These are phyloP conservation scores for Trichoderma polysporum DNA, from an alignment of 2,329 filamentous ascomycete genomes.

Conservation along the genomic window DNA sequence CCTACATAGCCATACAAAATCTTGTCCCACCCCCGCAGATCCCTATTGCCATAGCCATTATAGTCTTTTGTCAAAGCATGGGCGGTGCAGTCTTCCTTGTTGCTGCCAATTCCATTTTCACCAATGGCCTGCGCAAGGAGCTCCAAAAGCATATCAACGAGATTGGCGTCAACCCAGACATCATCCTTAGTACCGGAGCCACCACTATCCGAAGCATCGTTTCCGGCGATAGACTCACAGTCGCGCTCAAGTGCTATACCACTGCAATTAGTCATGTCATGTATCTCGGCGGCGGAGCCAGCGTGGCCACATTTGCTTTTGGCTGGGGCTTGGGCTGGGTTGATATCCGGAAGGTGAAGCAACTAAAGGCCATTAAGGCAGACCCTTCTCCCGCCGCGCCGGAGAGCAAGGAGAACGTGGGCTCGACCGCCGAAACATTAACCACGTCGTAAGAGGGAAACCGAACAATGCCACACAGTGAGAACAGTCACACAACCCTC, in stretches of 20 bases:
- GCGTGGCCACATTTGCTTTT: neutral
- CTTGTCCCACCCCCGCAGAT: constrained; percentile 44
- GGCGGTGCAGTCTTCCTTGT: constrained; percentile 50
- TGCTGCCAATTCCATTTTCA: neutral
- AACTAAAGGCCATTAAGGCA: neutral
- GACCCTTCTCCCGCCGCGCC: neutral
- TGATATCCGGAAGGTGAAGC: neutral
- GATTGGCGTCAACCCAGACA: neutral
- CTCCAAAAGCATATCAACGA: neutral
- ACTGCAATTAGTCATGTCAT: neutral
- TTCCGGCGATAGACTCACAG: neutral
- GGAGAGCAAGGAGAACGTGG: neutral
- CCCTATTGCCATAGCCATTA: constrained; percentile 45
- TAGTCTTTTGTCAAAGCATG: constrained; percentile 46
- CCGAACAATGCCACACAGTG: neutral
- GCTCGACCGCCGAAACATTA: neutral
- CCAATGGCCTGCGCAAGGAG: neutral
- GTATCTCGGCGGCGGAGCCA: neutral
- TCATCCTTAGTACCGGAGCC: neutral
- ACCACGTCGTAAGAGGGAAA: neutral
- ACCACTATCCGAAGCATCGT: neutral
- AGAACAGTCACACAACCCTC: neutral
- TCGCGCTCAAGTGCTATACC: neutral
- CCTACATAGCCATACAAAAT: constrained; percentile 34
- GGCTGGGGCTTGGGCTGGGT: neutral